Base-by-base conservation (phyloP, 345 rosid genomes). In the Tarenaya hassleriana region DNA sequence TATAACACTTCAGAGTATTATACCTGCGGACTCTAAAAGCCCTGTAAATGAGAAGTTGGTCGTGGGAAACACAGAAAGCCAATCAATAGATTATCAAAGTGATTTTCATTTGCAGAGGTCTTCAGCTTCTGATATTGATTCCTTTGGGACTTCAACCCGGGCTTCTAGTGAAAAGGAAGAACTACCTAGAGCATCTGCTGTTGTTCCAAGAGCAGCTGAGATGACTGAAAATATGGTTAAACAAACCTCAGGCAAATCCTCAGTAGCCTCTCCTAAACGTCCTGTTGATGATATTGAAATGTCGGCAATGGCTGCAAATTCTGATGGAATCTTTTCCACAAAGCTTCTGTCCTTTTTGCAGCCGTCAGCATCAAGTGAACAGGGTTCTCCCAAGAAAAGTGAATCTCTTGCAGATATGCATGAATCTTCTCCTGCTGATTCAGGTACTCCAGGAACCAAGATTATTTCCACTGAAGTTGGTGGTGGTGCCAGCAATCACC, bases 1-100 rank as follows among this genome's bases (percentile, higher is more conserved):
- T 41, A 48, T 47, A 15, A 57, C 47, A 38, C 67, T 54, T 13
- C 75, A 58, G 52, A 56, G 63, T 55, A 39, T 60, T 52, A 41
- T 50, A 41, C 17, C 21, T 41, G 20, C 34, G 12, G 71, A 19
- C 57, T 41, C 64, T 35, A 61, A 74, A 14, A 58, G 11, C 32
- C 32, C 49, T 60, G 62, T 15, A n/a, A 59, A 21, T 61, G 24
- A 42, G 32, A 55, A 60, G 43, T 50, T 41, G 21, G 64, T 33
- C 43, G 56, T 31, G 34, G 15, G 34, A 41, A 32, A 13, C 50
- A 44, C 44, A 56, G 34, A 34, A 56, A 44, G 43, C 34, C n/a
- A n/a, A n/a, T n/a, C n/a, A n/a, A n/a, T n/a, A n/a, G n/a, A n/a
- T n/a, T n/a, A n/a, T n/a, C n/a, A n/a, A n/a, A n/a, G n/a, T n/a